These are phyloP conservation scores for Thelonectria discophora DNA, from an alignment of 2,329 filamentous ascomycete species.

Conservation along the genomic window DNA sequence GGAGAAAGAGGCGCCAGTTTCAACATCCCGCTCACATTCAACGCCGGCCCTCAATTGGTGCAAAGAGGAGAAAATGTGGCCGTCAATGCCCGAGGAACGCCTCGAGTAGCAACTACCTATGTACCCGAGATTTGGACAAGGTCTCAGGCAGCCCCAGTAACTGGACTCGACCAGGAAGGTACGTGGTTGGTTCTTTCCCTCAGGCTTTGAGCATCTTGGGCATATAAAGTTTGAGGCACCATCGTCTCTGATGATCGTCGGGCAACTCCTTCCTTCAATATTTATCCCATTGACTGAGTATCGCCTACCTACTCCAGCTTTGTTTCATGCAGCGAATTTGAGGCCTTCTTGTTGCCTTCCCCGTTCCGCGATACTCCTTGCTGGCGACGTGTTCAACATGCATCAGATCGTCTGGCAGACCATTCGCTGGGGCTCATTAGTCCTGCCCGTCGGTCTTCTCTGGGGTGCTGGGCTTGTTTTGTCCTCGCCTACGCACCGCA, in stretches of 20 bases:
- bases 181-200: background rate
- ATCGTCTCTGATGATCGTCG: background rate
- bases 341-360: background rate
- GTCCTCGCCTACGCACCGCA: conserved; percentile 23
- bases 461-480: conserved; percentile 31
- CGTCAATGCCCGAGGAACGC: background rate
- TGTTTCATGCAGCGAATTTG: background rate
- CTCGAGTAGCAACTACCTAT: background rate
- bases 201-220: background rate
- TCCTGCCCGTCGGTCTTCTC: conserved; percentile 31
- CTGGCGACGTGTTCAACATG: conserved; percentile 9
- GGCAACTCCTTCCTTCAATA: background rate
- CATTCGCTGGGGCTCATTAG: conserved; percentile 10
- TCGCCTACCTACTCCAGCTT: too few species aligned
- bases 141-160: conserved; percentile 11
- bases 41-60: conserved; percentile 2
- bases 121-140: background rate
- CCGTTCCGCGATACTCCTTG: conserved; percentile 3
- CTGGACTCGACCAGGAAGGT: background rate
- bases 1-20: background rate
- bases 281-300: background rate
- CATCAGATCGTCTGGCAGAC: conserved; percentile 4
- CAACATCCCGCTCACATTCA: background rate
- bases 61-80: conserved; percentile 2
- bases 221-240: background rate